These are phyloP conservation scores for Meyerozyma athensensis DNA, from an alignment of 1,139 yeast genomes.

Conservation along the genomic window DNA sequence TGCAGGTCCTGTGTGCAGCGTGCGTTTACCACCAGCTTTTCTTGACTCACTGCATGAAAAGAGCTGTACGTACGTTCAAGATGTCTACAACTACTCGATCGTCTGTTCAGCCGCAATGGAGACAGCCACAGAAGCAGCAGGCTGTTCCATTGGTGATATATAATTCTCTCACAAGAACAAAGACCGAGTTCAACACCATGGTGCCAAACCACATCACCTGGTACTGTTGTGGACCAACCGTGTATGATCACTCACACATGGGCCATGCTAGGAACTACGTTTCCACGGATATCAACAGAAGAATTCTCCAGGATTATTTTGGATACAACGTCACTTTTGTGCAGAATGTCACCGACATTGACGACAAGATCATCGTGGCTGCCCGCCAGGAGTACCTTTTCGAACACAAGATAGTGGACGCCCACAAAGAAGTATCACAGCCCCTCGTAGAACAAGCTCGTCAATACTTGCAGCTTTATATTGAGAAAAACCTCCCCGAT, in stretches of 20 bases:
- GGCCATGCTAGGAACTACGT: slow-evolving; percentile 99
- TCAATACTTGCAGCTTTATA: slow-evolving; percentile 45
- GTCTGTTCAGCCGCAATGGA: slow-evolving; percentile 38
- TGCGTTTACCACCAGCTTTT: too few species aligned
- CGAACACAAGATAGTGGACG: slow-evolving; percentile 47
- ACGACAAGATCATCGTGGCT: slow-evolving; percentile 90
- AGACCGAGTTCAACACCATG: slow-evolving; percentile 69
- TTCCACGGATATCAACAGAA: slow-evolving; percentile 85
- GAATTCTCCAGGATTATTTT: slow-evolving; percentile 84
- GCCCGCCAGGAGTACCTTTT: slow-evolving; percentile 88
- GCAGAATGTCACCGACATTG: slow-evolving; percentile 96
- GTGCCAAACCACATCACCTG: slow-evolving; percentile 67
- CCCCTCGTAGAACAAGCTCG: slow-evolving; percentile 37
- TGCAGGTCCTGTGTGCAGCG: too few species aligned
- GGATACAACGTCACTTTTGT: slow-evolving; percentile 83
- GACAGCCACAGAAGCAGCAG: slow-evolving; percentile 22
- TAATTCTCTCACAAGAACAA: slow-evolving; percentile 80
- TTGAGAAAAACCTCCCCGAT: slow-evolving; percentile 54
- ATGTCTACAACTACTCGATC: slow-evolving; percentile 16
- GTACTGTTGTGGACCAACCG: slow-evolving; percentile 99
- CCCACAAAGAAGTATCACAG: slow-evolving; percentile 24
- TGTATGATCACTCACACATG: slow-evolving; percentile 96
- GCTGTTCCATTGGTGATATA: slow-evolving; percentile 34
- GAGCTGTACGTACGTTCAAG: slow-evolving; percentile 2
- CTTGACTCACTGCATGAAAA: slow-evolving; percentile 6